Base-by-base conservation (phyloP, 169 alveolate species). In the Toxoplasma gondii region DNA sequence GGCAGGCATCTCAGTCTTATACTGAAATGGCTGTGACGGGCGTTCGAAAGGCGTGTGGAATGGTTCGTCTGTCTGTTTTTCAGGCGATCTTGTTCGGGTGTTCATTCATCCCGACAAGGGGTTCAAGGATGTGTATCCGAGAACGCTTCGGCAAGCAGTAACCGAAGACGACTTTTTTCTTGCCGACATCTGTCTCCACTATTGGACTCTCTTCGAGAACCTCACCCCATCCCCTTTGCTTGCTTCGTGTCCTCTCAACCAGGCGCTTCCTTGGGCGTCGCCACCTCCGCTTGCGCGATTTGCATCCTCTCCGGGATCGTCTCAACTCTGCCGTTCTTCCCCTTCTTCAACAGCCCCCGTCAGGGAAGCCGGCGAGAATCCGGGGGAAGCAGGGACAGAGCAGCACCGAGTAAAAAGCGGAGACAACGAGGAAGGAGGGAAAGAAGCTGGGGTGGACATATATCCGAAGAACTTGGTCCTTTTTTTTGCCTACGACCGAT, bases 171-270 rank as follows among this genome's bases (percentile, higher is more conserved):
- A 78, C 87, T 78, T 78, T 34, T 44, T 78, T 78, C 31, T 78
- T 22, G 87, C 45, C 87, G 87, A 78, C 1, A 9, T 78, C 27
- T 38, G 41, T 27, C 87, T 78, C 31, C 87, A 78, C 34, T 78
- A 78, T 24, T 78, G 87, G 87, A 78, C 87, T 27, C 53, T 78
- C 87, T 78, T 78, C 34, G 87, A 78, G 44, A 34, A 78, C 31
- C 43, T 78, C 87, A 78, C 87, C 17, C 53, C 53, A 0, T 0
- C 34, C 34, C 45, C 87, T 39, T 78, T 27, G 53, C 45, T 0
- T 31, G 4, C 87, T 78, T 78, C 87, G 53, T 19, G 53, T 34
- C 39, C 34, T 78, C 45, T 78, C 58, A 5, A 49, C 58, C 58
- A 49, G 27, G 58, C 58, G 58, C 58, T 34, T 78, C 45, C 44